Evolutionary conservation across 768 basidiomycete species (phyloP).

Genomic region (Trametes maxima): DNA sequence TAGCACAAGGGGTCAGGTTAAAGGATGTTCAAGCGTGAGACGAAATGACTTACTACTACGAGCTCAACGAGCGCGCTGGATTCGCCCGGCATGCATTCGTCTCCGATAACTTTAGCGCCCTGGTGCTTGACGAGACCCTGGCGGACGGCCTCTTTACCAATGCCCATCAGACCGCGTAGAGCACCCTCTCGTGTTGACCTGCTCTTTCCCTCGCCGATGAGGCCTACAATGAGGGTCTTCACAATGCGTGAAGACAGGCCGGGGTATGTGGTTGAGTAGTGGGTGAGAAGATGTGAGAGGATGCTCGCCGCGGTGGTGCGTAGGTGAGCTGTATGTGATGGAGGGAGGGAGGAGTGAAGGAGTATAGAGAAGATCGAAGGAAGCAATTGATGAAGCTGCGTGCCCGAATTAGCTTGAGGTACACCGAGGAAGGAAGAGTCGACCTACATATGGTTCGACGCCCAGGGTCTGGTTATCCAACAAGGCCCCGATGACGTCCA

Average conservation of each 20-base stretch:
- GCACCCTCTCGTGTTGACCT: conserved; percentile 88
- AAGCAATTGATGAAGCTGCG: conserved; percentile 91
- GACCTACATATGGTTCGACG: conserved; percentile 91
- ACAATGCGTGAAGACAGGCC: conserved; percentile 86
- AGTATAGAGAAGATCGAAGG: conserved; percentile 91
- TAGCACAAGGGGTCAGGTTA: not conserved
- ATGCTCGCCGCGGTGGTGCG: conserved; percentile 84
- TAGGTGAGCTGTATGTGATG: conserved; percentile 66
- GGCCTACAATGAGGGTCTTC: conserved; percentile 89
- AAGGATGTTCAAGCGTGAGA: not conserved
- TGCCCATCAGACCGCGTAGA: conserved; percentile 80
- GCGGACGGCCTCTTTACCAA: conserved; percentile 82
- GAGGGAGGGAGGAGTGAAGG: conserved; percentile 82
- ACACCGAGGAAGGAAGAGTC: not conserved
- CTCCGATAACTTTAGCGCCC: conserved; percentile 74
- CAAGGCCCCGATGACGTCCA: conserved; percentile 85
- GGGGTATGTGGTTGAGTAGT: conserved; percentile 88
- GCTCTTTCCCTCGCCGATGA: conserved; percentile 71
- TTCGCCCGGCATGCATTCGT: conserved; percentile 55
- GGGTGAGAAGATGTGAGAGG: conserved; percentile 76
- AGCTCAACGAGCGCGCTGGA: conserved; percentile 53
- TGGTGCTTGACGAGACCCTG: conserved; percentile 83
- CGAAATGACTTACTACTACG: conserved; percentile 53
- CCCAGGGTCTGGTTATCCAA: conserved; percentile 88
- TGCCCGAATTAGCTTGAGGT: not conserved